Evolutionary conservation across 2,329 filamentous ascomycete species (phyloP), one percentile per base, ranked within the genome.

Genomic region (Cyphellophora europaea): DNA sequence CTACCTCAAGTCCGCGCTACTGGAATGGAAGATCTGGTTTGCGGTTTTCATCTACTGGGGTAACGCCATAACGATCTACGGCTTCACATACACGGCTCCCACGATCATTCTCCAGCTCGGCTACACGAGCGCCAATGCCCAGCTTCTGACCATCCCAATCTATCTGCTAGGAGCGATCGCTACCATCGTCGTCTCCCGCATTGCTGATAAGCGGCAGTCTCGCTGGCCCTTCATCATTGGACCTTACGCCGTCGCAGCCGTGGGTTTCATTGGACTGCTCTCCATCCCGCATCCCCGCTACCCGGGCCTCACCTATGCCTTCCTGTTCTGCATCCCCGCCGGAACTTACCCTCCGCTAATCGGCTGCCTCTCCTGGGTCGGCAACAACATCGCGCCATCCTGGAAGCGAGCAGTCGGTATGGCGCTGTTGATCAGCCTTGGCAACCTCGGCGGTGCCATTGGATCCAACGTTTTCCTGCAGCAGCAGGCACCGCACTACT

Each of bases 391-490:
- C 1, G 65, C 65, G 1, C 74, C 76, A 0, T 66, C 75, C 4
- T 61, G 61, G 33, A 67, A 67, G 42, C 65, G 77, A 6, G 69
- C 69, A 6, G 69, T 69, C 0, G 77, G 75, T 2, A 79, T 81
- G 69, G 77, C 74, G 0, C 57, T 80, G n/a, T 72, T 77, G 27
- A 77, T 81, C 30, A 71, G 71, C 0, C 47, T 76, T 11, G 77
- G 76, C 0, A 80, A 45, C 34, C 12, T 43, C 3, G 43, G 43
- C 12, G 41, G 43, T 19, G 36, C 36, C 2, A 34, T 45, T 19
- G 43, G 43, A 6, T 39, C 35, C n/a, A 45, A 45, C 17, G 43
- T 45, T 33, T 45, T 41, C 31, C 30, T 45, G 8, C 32, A 35
- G 2, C 12, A 36, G 8, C 30, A 45, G 25, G 36, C 32, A 6